These are phyloP conservation scores for Solanum pinnatisectum DNA, from an alignment of 257 asterid genomes.

Conservation along the genomic window DNA sequence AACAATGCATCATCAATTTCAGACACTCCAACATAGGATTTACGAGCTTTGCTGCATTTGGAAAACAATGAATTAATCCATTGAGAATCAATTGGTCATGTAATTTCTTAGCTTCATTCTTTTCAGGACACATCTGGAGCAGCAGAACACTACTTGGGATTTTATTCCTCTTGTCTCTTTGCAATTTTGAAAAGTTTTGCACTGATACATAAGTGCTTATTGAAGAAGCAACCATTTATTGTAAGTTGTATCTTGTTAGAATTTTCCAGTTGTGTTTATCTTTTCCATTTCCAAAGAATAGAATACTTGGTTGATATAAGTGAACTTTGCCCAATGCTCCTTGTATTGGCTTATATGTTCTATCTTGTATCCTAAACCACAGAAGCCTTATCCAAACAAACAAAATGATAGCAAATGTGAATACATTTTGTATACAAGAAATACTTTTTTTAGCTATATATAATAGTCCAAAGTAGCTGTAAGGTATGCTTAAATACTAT, in stretches of 20 bases:
- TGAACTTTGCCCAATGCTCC: not conserved
- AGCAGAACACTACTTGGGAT: not conserved
- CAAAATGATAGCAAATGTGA: not conserved
- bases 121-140: slow-evolving; percentile 7
- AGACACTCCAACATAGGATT: slow-evolving; percentile 10
- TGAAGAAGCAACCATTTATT: slow-evolving; percentile 6
- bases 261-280: not conserved
- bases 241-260: not conserved
- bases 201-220: not conserved
- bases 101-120: slow-evolving; percentile 3
- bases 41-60: slow-evolving; percentile 7
- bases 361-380: not conserved
- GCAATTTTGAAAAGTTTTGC: not conserved
- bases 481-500: no score
- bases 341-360: not conserved
- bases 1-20: not conserved
- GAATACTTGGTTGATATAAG: not conserved
- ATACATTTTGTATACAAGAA: no score
- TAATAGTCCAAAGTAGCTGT: no score
- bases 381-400: slow-evolving; percentile 4
- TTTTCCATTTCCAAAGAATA: not conserved
- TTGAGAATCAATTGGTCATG: slow-evolving; percentile 14
- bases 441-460: not conserved
- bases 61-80: slow-evolving; percentile 6
- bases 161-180: not conserved